Base-by-base conservation (phyloP, 768 basidiomycete genomes). In the Ramaria rubella region DNA sequence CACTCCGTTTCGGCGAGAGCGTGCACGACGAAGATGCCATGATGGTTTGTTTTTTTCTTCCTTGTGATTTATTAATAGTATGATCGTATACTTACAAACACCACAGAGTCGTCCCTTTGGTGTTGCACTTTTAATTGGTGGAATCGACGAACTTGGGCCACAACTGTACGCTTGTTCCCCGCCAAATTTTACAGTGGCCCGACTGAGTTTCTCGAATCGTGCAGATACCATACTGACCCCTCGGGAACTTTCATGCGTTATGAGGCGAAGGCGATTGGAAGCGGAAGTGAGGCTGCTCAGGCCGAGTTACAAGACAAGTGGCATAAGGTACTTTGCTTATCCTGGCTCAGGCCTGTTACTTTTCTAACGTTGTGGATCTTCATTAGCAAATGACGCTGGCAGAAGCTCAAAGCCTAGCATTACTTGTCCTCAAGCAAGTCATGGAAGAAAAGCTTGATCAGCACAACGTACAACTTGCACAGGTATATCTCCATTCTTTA, bases 361-460 rank as follows among this genome's bases (percentile, higher is more conserved):
- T 26, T 19, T 33, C n/a, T 48, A 17, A 6, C 27, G 26, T 9
- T 61, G 15, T 45, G 11, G 45, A 48, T 62, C 38, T 23, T 23
- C 38, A 55, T n/a, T 64, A 98, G 95, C 85, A 85, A 82, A 95
- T 98, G 85, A 85, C 87, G 7, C 75, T 98, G 23, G 72, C 77
- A 61, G 93, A 96, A 70, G 96, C 94, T 0, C 91, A 97, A 63
- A 75, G 81, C 36, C 74, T 98, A 60, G 87, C 90, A 3, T 74
- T 98, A 52, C 85, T 83, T 60, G 91, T 98, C 45, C 75, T 98
- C 60, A 98, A 99, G 75, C 94, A 98, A 74, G 96, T 98, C 43
- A 99, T 98, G 96, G 96, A 98, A 71, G 96, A 98, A 75, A 97
- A 96, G 70, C 81, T 99, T 42, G 95, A 98, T 72, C 91, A 96